These are phyloP conservation scores for Phyllosticta paracitricarpa DNA, from an alignment of 2,329 filamentous ascomycete genomes.

Conservation along the genomic window DNA sequence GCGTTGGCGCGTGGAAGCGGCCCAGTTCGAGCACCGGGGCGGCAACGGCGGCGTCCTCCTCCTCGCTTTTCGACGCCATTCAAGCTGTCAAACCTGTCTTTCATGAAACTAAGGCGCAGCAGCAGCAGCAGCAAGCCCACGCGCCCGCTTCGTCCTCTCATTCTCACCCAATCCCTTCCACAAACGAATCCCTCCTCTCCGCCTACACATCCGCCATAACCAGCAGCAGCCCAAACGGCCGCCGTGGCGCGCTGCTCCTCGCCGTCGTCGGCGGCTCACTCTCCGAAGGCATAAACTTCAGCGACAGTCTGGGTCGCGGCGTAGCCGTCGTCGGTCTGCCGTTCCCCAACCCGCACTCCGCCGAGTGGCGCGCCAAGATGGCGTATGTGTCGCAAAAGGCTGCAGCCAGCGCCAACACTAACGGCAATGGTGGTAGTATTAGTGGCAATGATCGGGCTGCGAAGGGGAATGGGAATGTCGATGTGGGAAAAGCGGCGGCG, in stretches of 20 bases:
- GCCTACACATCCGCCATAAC: slow-evolving; percentile 62
- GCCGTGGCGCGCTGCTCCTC: slow-evolving; percentile 66
- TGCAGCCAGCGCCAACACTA: slow-evolving; percentile 15
- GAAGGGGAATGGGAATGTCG: slow-evolving; percentile 24
- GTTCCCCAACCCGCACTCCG: slow-evolving; percentile 79
- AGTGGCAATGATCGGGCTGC: background rate
- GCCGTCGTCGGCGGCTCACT: slow-evolving; percentile 91
- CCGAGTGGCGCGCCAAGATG: slow-evolving; percentile 88
- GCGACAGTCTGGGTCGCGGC: slow-evolving; percentile 76
- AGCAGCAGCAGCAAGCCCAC: background rate
- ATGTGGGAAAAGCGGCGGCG: slow-evolving; percentile 40
- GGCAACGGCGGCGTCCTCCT: background rate
- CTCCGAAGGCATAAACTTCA: slow-evolving; percentile 98
- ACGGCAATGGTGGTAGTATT: too few species aligned
- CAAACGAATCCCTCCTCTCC: slow-evolving; percentile 58
- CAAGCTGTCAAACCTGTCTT: slow-evolving; percentile 45
- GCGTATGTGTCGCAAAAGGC: slow-evolving; percentile 67
- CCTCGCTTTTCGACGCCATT: slow-evolving; percentile 49
- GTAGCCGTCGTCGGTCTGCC: slow-evolving; percentile 88
- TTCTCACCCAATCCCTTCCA: slow-evolving; percentile 13
- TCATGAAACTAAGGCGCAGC: slow-evolving; percentile 20
- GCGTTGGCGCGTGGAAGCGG: slow-evolving; percentile 38
- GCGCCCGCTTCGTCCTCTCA: background rate
- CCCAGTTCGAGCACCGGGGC: background rate
- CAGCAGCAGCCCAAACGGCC: slow-evolving; percentile 20